Evolutionary conservation across 2,329 filamentous ascomycete species (phyloP), one percentile per base, ranked within the genome.

Genomic region (Talaromyces atroroseus): DNA sequence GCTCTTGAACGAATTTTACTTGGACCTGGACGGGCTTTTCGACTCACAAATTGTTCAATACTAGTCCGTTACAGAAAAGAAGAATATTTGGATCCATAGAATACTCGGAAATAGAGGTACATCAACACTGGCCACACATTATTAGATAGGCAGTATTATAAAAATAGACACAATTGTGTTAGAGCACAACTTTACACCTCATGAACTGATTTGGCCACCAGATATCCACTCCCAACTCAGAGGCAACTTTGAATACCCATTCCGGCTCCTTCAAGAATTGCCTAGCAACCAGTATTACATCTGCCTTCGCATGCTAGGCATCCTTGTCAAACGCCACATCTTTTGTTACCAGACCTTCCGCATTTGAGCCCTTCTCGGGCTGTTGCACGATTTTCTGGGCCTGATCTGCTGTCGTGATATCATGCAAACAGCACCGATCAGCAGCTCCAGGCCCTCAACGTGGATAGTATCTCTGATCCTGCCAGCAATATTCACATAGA

Each of bases 211-310:
- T 71, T 6, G 78, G 77, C 68, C 76, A 76, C 1, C 72, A 71
- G 54, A 81, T 68, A 58, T 79, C 72, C 0, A 81, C 70, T 2
- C 72, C 75, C 58, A 82, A 57, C 62, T 74, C 70, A 67, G 74
- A 76, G 14, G 78, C 79, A 1, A 80, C 77, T 40, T 65, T 76
- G 34, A 81, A 60, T 29, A 81, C 79, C 79, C 79, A 81, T 62
- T 80, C 79, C 0, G 79, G 78, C 65, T 81, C 79, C 7, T 79
- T 69, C 72, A 82, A 73, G 59, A 82, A 81, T 60, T 82, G 79
- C 44, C 79, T 70, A 1, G 75, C 79, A 44, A 82, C 72, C 14
- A 81, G 60, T 21, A 81, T 69, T 0, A 76, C 74, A 68, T 82
- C 79, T 0, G 78, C 71, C 36, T 62, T 64, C 24, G 26, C 5